Evolutionary conservation across 345 rosid species (phyloP).

Genomic region (Adansonia digitata): DNA sequence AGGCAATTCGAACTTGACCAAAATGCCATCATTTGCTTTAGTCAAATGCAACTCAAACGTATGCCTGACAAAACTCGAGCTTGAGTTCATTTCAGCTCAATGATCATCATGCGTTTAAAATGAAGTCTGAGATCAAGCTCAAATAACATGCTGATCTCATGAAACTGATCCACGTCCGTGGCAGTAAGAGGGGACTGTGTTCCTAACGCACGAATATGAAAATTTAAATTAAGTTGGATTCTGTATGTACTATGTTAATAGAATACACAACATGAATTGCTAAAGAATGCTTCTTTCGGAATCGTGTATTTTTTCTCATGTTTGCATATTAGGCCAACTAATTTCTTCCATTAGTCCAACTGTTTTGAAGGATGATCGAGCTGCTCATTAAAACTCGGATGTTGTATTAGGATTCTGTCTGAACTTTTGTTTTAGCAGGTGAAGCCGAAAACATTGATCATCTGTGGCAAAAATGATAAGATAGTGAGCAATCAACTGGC

Average conservation of each 20-base stretch:
- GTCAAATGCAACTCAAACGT: no score
- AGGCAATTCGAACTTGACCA: background rate
- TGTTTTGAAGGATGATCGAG: background rate
- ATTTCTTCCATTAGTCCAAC: background rate
- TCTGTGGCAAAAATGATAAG: conserved; percentile 65
- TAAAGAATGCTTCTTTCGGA: background rate
- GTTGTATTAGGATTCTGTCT: background rate
- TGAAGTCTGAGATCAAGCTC: background rate
- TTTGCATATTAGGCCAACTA: background rate
- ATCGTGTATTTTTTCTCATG: background rate
- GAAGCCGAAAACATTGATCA: conserved; percentile 53
- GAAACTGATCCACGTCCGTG: background rate
- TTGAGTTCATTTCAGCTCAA: no score
- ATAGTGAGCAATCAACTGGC: conserved; percentile 55
- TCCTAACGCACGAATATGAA: background rate
- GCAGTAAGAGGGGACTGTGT: background rate
- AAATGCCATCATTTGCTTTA: no score
- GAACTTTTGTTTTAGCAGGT: conserved; percentile 41
- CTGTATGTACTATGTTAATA: background rate
- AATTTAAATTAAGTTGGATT: conserved; percentile 1
- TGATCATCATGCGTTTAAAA: no score
- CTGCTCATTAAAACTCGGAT: background rate
- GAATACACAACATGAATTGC: background rate
- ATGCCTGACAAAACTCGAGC: no score
- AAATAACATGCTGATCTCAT: background rate